Evolutionary conservation across 345 rosid species (phyloP), one percentile per base, ranked within the genome.

Genomic region (Combretum micranthum): DNA sequence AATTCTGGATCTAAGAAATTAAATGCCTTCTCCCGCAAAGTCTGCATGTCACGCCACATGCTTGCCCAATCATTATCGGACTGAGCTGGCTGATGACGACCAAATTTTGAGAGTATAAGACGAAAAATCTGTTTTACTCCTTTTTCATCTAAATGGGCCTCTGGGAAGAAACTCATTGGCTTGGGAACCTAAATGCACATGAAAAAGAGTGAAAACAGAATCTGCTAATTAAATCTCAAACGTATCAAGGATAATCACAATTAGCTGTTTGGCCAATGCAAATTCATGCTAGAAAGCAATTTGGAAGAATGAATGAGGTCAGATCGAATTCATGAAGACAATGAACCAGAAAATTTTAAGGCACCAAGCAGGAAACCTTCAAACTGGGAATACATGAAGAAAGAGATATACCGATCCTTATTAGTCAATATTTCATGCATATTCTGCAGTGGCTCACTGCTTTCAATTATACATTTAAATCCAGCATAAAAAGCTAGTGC

Each of bases 51-150:
- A 50, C 85, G 87, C 99, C 97, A 93, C 97, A 93, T 80, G 80
- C 73, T 87, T 55, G 99, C 84, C 99, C 99, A 93, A 61, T 90
- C 99, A 77, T 82, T 87, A 83, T 93, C 99, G 61, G 95, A 79
- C 49, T 82, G 81, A 18, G 82, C 76, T 50, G 87, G 92, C 61
- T 87, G 97, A 63, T 90, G 76, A 18, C 96, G 88, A 50, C 79
- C 82, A 75, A 85, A 93, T 77, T 89, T 93, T 46, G 99, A 93
- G 61, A 93, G 92, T 67, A 93, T 75, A 50, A 87, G 97, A 51
- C 96, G 95, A 61, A 93, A 72, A 71, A 85, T 90, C 80, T 93
- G 97, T 54, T 90, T 90, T 42, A 80, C 88, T 55, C 83, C 84
- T 73, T 90, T 93, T 62, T 82, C 97, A 78, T 93, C 99, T 15